phyloP scores from a whole-genome alignment of 176 grass and related monocot genomes.

The Carex kokanica region DNA sequence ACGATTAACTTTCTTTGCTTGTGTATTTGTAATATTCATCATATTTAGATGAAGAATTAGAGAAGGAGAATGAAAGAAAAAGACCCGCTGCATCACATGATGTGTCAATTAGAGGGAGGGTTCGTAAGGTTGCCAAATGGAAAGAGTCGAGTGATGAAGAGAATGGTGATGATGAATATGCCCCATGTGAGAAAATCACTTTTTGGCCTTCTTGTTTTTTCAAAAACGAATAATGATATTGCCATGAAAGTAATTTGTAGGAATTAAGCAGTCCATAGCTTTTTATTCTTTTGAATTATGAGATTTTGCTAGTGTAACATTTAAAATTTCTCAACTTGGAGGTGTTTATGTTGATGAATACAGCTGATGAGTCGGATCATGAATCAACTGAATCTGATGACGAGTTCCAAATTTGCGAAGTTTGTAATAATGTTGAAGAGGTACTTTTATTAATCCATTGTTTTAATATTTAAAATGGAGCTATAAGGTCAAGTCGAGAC shows the following conservation, averaged over 20 bases:
- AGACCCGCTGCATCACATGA: constrained; percentile 64
- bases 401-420: constrained; percentile 96
- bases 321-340: neutral
- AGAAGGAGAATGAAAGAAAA: constrained; percentile 73
- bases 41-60: constrained; percentile 58
- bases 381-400: constrained; percentile 91
- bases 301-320: constrained; percentile 10
- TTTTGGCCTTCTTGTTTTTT: neutral
- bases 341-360: constrained; percentile 35
- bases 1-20: neutral
- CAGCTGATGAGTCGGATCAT: constrained; percentile 88
- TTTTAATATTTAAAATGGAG: neutral
- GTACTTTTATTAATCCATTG: constrained; percentile 39
- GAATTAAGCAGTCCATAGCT: neutral
- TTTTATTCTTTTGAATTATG: constrained; percentile 16
- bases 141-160: constrained; percentile 69
- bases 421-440: constrained; percentile 91
- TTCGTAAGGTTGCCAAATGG: constrained; percentile 81
- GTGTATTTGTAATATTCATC: constrained; percentile 9
- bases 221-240: neutral
- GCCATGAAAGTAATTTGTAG: neutral
- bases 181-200: constrained; percentile 62
- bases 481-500: neutral
- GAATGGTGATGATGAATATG: constrained; percentile 63
- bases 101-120: constrained; percentile 82